Evolutionary conservation across 2,329 filamentous ascomycete genomes (phyloP).

Genomic region (Neodidymelliopsis sp.): DNA sequence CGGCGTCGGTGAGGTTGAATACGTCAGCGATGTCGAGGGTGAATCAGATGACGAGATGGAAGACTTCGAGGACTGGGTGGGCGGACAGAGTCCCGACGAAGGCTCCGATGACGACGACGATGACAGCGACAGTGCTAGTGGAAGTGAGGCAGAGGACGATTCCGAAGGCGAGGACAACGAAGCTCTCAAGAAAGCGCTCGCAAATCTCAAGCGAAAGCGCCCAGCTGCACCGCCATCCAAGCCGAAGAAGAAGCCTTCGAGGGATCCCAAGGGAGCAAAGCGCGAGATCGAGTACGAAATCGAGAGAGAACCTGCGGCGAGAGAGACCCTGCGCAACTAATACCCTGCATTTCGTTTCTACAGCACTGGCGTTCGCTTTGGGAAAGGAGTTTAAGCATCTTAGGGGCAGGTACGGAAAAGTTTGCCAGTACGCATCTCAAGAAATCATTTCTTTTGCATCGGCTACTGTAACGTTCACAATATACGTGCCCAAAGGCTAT

Average conservation of each 20-base stretch:
- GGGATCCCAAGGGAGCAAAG: constrained; percentile 62
- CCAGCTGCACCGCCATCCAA: constrained; percentile 59
- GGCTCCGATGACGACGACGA: constrained; percentile 66
- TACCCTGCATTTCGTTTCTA: constrained; percentile 25
- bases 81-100: constrained; percentile 67
- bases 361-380: constrained; percentile 26
- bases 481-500: not conserved
- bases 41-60: constrained; percentile 71
- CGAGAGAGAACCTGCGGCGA: constrained; percentile 64
- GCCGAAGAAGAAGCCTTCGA: constrained; percentile 63
- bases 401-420: constrained; percentile 20
- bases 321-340: constrained; percentile 44
- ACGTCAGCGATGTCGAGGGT: constrained; percentile 89
- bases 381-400: constrained; percentile 18
- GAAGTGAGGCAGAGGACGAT: constrained; percentile 60
- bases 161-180: constrained; percentile 62
- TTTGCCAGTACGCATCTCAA: constrained; percentile 2
- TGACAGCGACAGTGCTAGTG: constrained; percentile 61
- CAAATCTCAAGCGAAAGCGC: constrained; percentile 64
- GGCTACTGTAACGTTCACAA: not conserved
- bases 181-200: constrained; percentile 65
- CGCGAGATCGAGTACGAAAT: constrained; percentile 82
- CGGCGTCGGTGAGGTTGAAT: constrained; percentile 82
- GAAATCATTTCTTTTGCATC: constrained; percentile 2
- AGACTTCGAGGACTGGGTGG: constrained; percentile 90